Base-by-base conservation (phyloP, 495 filamentous ascomycete genomes). In the Pyrenopolyporus hunteri region DNA sequence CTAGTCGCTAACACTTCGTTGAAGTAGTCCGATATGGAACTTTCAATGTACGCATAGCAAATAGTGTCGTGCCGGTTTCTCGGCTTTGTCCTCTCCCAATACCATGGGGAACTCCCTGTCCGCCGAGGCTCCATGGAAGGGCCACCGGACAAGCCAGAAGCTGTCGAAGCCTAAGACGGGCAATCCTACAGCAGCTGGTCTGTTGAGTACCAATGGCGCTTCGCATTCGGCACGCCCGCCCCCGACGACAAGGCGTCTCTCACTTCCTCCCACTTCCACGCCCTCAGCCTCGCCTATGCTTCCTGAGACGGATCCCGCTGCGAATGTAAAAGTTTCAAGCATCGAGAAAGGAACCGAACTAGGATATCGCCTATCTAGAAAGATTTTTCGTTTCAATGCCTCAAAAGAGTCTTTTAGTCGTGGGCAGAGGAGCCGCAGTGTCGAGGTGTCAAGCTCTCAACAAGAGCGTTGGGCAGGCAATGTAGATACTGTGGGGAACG, bases 101-200 rank as follows among this genome's bases (percentile, higher is more conserved):
- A 64, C 35, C 22, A 81, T 81, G 79, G 79, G 79, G 44, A 81
- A 80, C 59, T 65, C 73, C 19, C 70, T 76, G 51, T 81, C 79
- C 53, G 48, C 64, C 32, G 77, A 80, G 69, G 68, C 71, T 46
- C 63, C 68, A 33, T 66, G 68, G 71, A 74, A 64, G 59, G 51
- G 66, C 50, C 64, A 61, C 44, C 64, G 63, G 55, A 46, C 69
- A 50, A 64, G 73, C 57, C 78, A 80, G 53, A 80, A 70, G 67
- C 67, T 81, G 45, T 81, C 78, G 29, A 81, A 81, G 65, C 78
- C 79, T 37, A 78, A 72, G 52, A 78, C 70, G 37, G 68, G 68
- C 47, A 75, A 72, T 45, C 74, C 72, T 73, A 64, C 71, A 28
- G 72, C 77, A 74, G 73, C 73, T 71, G 73, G 75, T 59, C 74